A percentile compares a stretch with the other conserved stretches of the same genome.
Evolutionary conservation across 2,329 filamentous ascomycete species (phyloP).

Genomic region (Aspergillus sergii): DNA sequence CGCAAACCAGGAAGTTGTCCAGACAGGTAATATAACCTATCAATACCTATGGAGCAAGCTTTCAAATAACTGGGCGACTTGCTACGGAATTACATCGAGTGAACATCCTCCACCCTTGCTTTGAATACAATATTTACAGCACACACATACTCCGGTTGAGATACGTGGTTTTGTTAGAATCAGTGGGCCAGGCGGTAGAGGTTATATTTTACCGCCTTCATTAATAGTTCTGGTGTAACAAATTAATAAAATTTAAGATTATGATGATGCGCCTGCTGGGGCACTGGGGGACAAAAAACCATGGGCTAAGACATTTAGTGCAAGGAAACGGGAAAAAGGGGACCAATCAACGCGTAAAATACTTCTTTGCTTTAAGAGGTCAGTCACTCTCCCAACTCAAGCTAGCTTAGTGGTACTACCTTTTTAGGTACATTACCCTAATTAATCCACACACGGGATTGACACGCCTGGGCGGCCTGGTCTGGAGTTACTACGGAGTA

Average conservation of each 20-base stretch:
- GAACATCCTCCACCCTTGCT: not conserved
- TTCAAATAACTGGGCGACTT: not conserved
- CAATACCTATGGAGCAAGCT: not conserved
- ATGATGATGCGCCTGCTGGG: constrained; percentile 1
- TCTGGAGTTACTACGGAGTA: not conserved
- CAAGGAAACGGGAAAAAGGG: not conserved
- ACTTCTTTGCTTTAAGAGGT: constrained; percentile 17
- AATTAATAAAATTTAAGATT: constrained; percentile 5
- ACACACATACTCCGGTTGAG: not conserved
- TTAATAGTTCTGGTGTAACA: not conserved
- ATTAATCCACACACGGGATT: not conserved
- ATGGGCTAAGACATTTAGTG: constrained; percentile 2
- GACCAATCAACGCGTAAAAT: not conserved
- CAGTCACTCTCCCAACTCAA: not conserved
- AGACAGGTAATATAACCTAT: not conserved
- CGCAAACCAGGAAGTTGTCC: not conserved
- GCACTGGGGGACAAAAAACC: not conserved
- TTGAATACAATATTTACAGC: not conserved
- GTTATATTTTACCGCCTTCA: too few species aligned
- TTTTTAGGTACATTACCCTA: not conserved
- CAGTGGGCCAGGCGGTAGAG: too few species aligned
- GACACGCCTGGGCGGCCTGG: not conserved
- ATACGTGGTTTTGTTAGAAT: too few species aligned
- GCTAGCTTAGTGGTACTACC: too few species aligned
- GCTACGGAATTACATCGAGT: not conserved